phyloP scores from a whole-genome alignment of 176 grass and related monocot genomes.

The Neostapfia colusana region DNA sequence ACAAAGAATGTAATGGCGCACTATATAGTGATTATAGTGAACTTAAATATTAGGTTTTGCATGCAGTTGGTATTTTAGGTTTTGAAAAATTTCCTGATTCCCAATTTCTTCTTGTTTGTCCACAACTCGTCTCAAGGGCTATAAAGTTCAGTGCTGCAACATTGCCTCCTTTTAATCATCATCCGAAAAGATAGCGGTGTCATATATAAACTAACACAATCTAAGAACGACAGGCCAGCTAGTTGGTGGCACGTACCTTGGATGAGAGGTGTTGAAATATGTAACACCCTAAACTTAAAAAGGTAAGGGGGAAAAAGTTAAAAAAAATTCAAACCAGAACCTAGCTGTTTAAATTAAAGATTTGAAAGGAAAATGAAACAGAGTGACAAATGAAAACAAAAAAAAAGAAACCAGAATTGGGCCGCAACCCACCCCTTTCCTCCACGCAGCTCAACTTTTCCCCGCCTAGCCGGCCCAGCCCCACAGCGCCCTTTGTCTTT shows the following conservation, averaged over 20 bases:
- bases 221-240: slow-evolving; percentile 10
- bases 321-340: too few species aligned
- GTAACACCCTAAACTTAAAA: too few species aligned
- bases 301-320: too few species aligned
- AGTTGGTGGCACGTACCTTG: slow-evolving; percentile 25
- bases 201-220: background rate
- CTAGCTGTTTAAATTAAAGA: too few species aligned
- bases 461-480: too few species aligned
- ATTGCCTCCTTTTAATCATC: slow-evolving; percentile 12
- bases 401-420: too few species aligned
- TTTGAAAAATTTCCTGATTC: slow-evolving; percentile 28
- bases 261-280: too few species aligned
- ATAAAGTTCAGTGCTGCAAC: slow-evolving; percentile 14
- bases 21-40: slow-evolving; percentile 24
- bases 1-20: slow-evolving; percentile 36
- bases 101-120: slow-evolving; percentile 1
- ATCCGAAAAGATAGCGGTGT: background rate
- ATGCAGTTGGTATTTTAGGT: slow-evolving; percentile 9
- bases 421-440: too few species aligned
- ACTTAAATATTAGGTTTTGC: slow-evolving; percentile 18
- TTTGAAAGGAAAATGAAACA: too few species aligned
- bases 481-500: too few species aligned
- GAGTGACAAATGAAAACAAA: too few species aligned
- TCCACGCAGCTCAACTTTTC: too few species aligned
- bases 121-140: slow-evolving; percentile 25